A percentile compares a stretch with the other conserved stretches of the same genome.
phyloP scores from a whole-genome alignment of 2,329 filamentous ascomycete genomes.

The Ophiostoma himal-ulmi region DNA sequence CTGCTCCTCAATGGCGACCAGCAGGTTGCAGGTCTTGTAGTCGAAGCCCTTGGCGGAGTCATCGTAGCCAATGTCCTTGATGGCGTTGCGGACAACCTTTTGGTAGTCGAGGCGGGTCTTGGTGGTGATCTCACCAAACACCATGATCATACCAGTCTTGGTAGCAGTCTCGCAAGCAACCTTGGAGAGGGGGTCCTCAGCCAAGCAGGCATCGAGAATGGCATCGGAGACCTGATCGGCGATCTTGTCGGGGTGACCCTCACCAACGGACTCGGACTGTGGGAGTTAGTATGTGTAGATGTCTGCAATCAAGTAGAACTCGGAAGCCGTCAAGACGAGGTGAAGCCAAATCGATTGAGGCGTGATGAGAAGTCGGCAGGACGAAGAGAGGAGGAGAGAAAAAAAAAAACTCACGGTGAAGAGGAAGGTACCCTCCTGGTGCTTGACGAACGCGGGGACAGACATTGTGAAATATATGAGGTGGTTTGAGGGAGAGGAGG shows the following conservation, averaged over 20 bases:
- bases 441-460: slow-evolving; percentile 39
- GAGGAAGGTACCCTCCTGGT: slow-evolving; percentile 67
- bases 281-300: neutral
- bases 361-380: neutral
- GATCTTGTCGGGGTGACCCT: slow-evolving; percentile 94
- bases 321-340: neutral
- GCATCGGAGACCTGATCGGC: slow-evolving; percentile 98
- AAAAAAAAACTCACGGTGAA: slow-evolving; percentile 58
- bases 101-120: slow-evolving; percentile 96
- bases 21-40: slow-evolving; percentile 99
- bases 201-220: slow-evolving; percentile 94
- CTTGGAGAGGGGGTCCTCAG: slow-evolving; percentile 94
- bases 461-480: slow-evolving; percentile 8
- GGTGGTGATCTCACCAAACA: slow-evolving; percentile 97
- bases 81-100: slow-evolving; percentile 85
- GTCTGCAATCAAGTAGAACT: neutral
- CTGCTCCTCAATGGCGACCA: slow-evolving; percentile 98
- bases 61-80: slow-evolving; percentile 99
- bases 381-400: neutral
- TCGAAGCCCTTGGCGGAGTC: slow-evolving; percentile 96
- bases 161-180: slow-evolving; percentile 98
- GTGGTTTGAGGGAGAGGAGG: neutral
- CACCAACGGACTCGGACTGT: slow-evolving; percentile 79
- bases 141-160: slow-evolving; percentile 99
- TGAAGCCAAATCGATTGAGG: neutral